These are phyloP conservation scores for Stachybotrys echinatus DNA, from an alignment of 2,329 filamentous ascomycete genomes.

Conservation along the genomic window DNA sequence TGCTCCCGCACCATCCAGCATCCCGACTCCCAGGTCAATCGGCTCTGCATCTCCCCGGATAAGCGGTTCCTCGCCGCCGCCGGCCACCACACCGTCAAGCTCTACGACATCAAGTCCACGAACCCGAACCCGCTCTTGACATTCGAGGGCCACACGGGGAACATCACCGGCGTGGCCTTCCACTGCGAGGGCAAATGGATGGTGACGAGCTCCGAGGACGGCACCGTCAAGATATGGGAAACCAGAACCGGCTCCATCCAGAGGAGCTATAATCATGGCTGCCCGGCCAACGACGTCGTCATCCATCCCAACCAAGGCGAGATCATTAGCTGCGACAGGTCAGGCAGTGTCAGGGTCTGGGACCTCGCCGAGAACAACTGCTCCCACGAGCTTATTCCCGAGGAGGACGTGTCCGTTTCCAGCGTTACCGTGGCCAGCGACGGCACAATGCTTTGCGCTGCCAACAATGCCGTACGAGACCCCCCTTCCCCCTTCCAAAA, in stretches of 20 bases:
- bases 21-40: conserved; percentile 96
- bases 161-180: conserved; percentile 94
- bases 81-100: conserved; percentile 79
- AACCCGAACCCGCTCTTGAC: conserved; percentile 90
- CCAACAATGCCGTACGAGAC: conserved; percentile 74
- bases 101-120: conserved; percentile 98
- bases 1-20: conserved; percentile 98
- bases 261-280: conserved; percentile 86
- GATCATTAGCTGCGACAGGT: conserved; percentile 91
- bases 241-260: conserved; percentile 81
- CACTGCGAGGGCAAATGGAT: conserved; percentile 99
- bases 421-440: conserved; percentile 96
- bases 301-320: conserved; percentile 99
- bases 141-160: conserved; percentile 93
- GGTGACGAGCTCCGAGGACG: conserved; percentile 95
- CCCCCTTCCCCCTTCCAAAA: background rate
- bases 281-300: conserved; percentile 94
- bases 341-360: conserved; percentile 92
- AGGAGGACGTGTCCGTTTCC: conserved; percentile 88
- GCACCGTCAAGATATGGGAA: conserved; percentile 97
- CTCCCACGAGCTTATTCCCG: conserved; percentile 91
- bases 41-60: conserved; percentile 95
- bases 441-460: conserved; percentile 85
- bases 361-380: conserved; percentile 96
- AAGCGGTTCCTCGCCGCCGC: conserved; percentile 91